Evolutionary conservation across 2,329 filamentous ascomycete species (phyloP).

Genomic region (Apiospora pterosperma): DNA sequence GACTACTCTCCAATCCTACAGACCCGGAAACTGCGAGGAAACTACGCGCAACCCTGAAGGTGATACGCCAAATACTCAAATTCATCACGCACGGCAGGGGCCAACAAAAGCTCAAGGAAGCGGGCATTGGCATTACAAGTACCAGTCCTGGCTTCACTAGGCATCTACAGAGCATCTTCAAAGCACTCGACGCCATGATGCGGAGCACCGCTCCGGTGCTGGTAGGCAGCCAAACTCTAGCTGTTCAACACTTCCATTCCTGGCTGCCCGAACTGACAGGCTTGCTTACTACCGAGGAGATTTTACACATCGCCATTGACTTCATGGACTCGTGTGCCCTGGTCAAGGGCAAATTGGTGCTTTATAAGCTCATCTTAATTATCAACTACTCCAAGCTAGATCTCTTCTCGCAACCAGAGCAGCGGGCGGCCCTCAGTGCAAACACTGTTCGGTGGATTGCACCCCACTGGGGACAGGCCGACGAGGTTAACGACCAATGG

Average conservation of each 20-base stretch:
- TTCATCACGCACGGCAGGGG: constrained; percentile 89
- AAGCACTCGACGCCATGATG: constrained; percentile 86
- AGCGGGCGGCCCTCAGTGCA: constrained; percentile 68
- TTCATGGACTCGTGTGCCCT: constrained; percentile 88
- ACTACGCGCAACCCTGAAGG: constrained; percentile 88
- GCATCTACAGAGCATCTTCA: constrained; percentile 84
- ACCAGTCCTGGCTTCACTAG: constrained; percentile 72
- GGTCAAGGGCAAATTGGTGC: constrained; percentile 84
- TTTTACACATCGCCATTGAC: constrained; percentile 85
- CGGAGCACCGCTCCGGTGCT: constrained; percentile 78
- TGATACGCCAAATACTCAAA: constrained; percentile 87
- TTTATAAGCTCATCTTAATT: constrained; percentile 91
- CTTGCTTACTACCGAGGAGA: constrained; percentile 76
- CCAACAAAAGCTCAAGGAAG: constrained; percentile 86
- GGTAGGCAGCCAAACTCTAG: constrained; percentile 89
- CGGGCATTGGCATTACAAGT: constrained; percentile 77
- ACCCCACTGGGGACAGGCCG: constrained; percentile 83
- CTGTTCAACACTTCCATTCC: constrained; percentile 93
- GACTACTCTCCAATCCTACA: constrained; percentile 76
- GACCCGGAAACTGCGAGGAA: constrained; percentile 82
- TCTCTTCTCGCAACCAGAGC: constrained; percentile 76
- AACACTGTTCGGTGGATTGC: constrained; percentile 89
- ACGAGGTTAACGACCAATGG: constrained; percentile 78
- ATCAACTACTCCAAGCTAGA: constrained; percentile 84
- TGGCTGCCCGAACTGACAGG: constrained; percentile 91